Percentiles rank a stretch among this genome's conserved stretches.
Conservation (phyloP, 73 alveolate species). For the Halteria grandinella region DNA sequence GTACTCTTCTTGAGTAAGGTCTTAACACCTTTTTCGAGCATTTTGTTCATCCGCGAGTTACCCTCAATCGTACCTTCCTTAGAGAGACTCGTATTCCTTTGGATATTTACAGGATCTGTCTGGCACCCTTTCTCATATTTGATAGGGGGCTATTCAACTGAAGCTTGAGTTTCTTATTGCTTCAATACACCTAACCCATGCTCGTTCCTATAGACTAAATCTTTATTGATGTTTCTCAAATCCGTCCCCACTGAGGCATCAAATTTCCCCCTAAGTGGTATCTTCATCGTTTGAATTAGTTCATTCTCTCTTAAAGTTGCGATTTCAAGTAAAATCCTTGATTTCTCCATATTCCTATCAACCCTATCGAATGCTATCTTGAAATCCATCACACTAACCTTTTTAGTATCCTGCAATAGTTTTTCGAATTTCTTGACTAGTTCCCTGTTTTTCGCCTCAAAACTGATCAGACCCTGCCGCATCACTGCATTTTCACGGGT, state of each 20-base stretch:
- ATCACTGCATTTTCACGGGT: background rate
- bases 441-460: background rate
- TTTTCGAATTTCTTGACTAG: background rate
- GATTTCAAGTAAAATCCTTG: slow-evolving; percentile 12
- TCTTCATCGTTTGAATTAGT: background rate
- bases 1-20: background rate
- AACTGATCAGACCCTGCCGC: background rate
- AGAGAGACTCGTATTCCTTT: background rate
- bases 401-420: background rate
- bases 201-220: slow-evolving; percentile 13
- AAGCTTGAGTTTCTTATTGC: background rate
- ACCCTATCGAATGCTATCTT: background rate
- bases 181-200: slow-evolving; percentile 32
- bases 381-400: background rate
- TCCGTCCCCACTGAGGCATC: slow-evolving; percentile 18
- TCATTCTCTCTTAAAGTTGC: no score
- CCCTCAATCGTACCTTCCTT: no score
- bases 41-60: background rate
- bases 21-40: background rate
- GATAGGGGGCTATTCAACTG: background rate
- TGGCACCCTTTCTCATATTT: background rate
- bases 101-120: background rate
- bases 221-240: slow-evolving; percentile 2
- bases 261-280: no score
- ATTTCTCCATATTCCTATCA: background rate